Conservation (phyloP, 75 land plant genomes). For the Pinus taeda region DNA sequence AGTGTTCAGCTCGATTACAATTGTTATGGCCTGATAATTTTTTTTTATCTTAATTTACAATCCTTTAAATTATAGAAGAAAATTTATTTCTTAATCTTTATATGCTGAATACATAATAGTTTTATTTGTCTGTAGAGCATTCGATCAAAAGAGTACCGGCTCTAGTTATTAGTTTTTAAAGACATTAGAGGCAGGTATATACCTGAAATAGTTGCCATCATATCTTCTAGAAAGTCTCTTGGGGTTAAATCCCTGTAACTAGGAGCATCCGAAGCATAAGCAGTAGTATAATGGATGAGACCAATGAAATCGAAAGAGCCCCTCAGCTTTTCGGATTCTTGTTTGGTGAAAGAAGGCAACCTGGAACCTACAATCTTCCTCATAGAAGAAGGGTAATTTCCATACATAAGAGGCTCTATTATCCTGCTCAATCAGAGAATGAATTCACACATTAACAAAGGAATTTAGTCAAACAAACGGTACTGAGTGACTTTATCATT, state of each 20-base stretch:
- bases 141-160: too few species aligned
- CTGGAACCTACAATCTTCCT: conserved; percentile 43
- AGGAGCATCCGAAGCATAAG: conserved; percentile 28
- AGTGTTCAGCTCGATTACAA: too few species aligned
- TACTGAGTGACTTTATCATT: not conserved
- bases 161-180: too few species aligned
- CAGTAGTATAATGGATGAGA: conserved; percentile 35
- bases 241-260: not conserved
- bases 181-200: not conserved
- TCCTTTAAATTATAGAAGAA: too few species aligned
- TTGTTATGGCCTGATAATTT: too few species aligned
- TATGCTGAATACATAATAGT: too few species aligned
- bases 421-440: conserved; percentile 22
- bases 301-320: conserved; percentile 74
- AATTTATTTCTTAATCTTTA: too few species aligned
- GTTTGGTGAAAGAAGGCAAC: conserved; percentile 47
- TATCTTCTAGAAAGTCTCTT: conserved; percentile 29
- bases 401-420: conserved; percentile 48
- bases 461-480: not conserved
- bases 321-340: conserved; percentile 35
- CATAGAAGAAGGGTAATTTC: conserved; percentile 65
- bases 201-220: not conserved
- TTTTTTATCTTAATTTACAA: too few species aligned
- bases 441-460: not conserved
- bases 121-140: too few species aligned